These are phyloP conservation scores for Lactuca sativa DNA, from an alignment of 129 eudicot species.

Conservation along the genomic window DNA sequence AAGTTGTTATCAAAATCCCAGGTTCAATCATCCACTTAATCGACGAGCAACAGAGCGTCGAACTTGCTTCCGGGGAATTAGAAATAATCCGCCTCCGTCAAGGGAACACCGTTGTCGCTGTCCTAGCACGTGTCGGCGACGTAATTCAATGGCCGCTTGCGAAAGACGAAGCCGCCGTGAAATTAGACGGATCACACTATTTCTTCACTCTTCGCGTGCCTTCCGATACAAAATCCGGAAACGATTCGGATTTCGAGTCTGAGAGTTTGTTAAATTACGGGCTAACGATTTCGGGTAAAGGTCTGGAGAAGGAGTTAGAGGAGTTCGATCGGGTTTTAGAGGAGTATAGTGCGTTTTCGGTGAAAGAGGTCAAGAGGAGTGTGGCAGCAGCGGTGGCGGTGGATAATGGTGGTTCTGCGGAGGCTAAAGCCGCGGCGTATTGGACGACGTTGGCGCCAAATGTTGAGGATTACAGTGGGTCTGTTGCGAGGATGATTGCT, in stretches of 20 bases:
- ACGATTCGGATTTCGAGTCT: conserved; percentile 11
- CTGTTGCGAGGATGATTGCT: conserved; percentile 73
- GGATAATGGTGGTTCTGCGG: conserved; percentile 38
- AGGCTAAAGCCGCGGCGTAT: conserved; percentile 72
- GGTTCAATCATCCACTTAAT: conserved; percentile 63
- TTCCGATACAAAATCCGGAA: conserved; percentile 8
- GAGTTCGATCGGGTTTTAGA: conserved; percentile 65
- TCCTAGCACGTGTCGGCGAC: conserved; percentile 63
- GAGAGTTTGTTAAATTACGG: conserved; percentile 66
- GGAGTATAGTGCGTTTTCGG: conserved; percentile 62
- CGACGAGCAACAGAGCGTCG: conserved; percentile 59
- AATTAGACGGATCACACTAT: conserved; percentile 74
- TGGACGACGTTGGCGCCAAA: conserved; percentile 95
- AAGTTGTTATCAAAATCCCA: conserved; percentile 59
- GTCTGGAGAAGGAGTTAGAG: conserved; percentile 44
- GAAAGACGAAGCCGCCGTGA: conserved; percentile 78
- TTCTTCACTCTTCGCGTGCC: conserved; percentile 72
- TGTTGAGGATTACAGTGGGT: conserved; percentile 85
- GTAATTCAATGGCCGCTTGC: conserved; percentile 81
- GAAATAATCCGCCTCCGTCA: conserved; percentile 56
- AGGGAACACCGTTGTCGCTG: conserved; percentile 64
- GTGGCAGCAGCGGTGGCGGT: conserved; percentile 47
- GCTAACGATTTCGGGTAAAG: conserved; percentile 60
- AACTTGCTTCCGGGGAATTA: conserved; percentile 76
- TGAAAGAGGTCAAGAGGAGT: conserved; percentile 50